Percentiles rank a stretch among this genome's conserved stretches.
phyloP scores from a whole-genome alignment of 225 moss, liverwort and hornwort species.

The Polytrichum formosum region DNA sequence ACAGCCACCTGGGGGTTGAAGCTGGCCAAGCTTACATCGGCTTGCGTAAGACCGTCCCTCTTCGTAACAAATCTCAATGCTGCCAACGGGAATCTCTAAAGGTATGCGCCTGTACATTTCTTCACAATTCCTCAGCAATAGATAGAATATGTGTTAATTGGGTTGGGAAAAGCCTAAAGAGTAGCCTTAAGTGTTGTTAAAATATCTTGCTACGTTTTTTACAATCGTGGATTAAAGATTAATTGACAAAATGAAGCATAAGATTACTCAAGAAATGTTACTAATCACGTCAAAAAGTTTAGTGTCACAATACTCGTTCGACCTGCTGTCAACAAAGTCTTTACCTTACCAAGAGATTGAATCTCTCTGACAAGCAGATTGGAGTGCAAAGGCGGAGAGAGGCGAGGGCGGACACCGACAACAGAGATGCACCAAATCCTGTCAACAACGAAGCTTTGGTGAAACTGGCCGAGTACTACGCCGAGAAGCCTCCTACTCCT shows the following conservation, averaged over 20 bases:
- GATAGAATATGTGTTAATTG: too few species aligned
- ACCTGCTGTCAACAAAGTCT: too few species aligned
- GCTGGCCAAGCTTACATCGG: neutral
- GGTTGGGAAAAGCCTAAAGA: too few species aligned
- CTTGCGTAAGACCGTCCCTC: neutral
- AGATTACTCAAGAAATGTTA: too few species aligned
- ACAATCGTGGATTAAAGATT: too few species aligned
- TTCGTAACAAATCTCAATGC: neutral
- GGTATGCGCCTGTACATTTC: neutral
- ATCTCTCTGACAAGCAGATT: neutral
- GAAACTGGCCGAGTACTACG: slow-evolving; percentile 9
- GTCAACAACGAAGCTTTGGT: neutral
- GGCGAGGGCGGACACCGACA: neutral
- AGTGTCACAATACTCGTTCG: too few species aligned
- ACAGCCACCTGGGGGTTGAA: neutral
- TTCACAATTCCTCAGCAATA: too few species aligned
- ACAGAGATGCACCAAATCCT: neutral
- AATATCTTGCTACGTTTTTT: too few species aligned
- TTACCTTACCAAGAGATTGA: neutral
- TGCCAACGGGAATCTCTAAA: neutral
- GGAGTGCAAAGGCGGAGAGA: neutral
- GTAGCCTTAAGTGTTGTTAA: too few species aligned
- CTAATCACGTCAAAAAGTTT: too few species aligned
- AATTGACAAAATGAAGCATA: too few species aligned
- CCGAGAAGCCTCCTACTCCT: slow-evolving; percentile 20